Base-by-base conservation (phyloP, 1,139 yeast genomes). In the Debaryomyces fabryi region DNA sequence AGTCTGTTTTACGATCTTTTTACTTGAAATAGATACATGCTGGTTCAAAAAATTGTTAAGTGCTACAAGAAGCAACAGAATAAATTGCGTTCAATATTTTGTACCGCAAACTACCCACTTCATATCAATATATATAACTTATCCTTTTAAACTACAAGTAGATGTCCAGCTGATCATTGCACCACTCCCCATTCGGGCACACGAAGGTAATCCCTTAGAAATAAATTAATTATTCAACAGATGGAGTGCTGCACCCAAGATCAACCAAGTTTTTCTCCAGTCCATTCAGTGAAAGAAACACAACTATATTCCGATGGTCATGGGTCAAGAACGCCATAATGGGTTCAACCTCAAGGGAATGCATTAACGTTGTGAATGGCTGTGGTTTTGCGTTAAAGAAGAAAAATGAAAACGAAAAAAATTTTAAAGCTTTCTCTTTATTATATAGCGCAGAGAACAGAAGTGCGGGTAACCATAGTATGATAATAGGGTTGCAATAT, bases 171-270 rank as follows among this genome's bases (percentile, higher is more conserved):
- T 76, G 79, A 82, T 85, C 91, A 79, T 85, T 85, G 91, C 91
- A 85, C 78, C 85, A 71, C 66, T 69, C 78, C 87, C 79, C 89
- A 85, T 83, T 72, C 88, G 88, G 88, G 83, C 76, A 78, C 88
- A 83, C 91, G 88, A 85, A 85, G 90, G 88, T 76, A 78, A 72
- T 65, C 84, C 88, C 88, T 83, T 82, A 80, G 85, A 71, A 69
- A 70, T 67, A 67, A 65, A 67, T 66, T 65, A 66, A 64, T 67
- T 70, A 67, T 71, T 67, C 57, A 54, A 69, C 82, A 64, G 74
- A 82, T 81, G 88, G 76, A 72, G 68, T 76, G 83, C 84, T 83
- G 91, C 91, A 85, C 91, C 91, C 91, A 82, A 85, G 91, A 85
- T 76, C 83, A 69, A 74, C 78, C 67, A 68, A 65, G 71, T 78